Conservation (phyloP, 495 filamentous ascomycete species). For the Trypethelium eluteriae region DNA sequence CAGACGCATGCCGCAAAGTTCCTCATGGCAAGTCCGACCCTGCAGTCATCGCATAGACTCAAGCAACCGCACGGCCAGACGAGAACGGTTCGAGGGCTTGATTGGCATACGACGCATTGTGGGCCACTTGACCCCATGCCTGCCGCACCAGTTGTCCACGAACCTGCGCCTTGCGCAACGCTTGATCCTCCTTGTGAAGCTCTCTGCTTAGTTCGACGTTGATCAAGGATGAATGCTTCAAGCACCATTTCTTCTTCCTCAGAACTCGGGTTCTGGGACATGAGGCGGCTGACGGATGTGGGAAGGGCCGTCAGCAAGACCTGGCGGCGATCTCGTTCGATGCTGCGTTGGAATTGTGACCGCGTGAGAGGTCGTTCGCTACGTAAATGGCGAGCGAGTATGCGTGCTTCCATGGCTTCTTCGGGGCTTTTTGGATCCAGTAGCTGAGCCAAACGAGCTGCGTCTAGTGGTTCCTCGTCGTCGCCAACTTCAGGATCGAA, state of each 20-base stretch:
- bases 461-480: constrained; percentile 55
- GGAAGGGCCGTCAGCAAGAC: constrained; percentile 47
- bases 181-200: constrained; percentile 28
- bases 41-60: constrained; percentile 88
- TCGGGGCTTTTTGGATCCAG: constrained; percentile 73
- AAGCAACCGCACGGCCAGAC: constrained; percentile 96
- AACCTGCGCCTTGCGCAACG: constrained; percentile 24
- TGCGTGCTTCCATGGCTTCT: constrained; percentile 68
- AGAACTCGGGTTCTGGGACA: constrained; percentile 41
- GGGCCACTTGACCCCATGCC: constrained; percentile 69
- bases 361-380: constrained; percentile 69
- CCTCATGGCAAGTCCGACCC: constrained; percentile 88
- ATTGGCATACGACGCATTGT: constrained; percentile 89
- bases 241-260: constrained; percentile 75
- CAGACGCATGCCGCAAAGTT: constrained; percentile 95
- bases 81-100: constrained; percentile 76
- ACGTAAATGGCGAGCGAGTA: constrained; percentile 72
- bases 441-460: constrained; percentile 65
- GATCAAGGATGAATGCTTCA: constrained; percentile 65
- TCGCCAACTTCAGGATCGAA: constrained; percentile 44
- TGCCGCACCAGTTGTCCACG: constrained; percentile 60
- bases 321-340: constrained; percentile 57
- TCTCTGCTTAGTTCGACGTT: constrained; percentile 7
- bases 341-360: constrained; percentile 58
- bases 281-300: constrained; percentile 17